Evolutionary conservation across 768 basidiomycete genomes (phyloP).

Genomic region (Mycena capillaripes): DNA sequence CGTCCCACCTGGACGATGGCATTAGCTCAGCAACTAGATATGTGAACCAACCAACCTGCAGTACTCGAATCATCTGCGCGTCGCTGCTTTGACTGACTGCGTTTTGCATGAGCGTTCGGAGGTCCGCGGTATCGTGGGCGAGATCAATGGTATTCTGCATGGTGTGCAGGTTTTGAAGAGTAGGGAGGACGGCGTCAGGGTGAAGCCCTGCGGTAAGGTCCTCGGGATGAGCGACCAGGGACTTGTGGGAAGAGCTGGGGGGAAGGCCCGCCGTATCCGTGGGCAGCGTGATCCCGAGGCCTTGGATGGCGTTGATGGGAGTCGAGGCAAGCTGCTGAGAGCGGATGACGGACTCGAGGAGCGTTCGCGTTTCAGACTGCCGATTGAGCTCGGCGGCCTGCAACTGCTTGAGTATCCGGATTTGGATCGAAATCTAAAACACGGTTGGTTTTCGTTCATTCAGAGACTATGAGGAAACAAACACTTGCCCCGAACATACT

Average conservation of each 20-base stretch:
- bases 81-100: conserved; percentile 59
- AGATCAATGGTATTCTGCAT: conserved; percentile 52
- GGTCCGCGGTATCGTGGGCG: conserved; percentile 51
- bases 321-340: conserved; percentile 20
- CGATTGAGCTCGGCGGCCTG: conserved; percentile 59
- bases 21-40: not conserved
- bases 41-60: conserved; percentile 49
- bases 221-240: conserved; percentile 19
- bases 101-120: conserved; percentile 50
- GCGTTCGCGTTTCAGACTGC: conserved; percentile 53
- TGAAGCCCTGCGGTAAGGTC: conserved; percentile 8
- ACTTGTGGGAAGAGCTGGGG: conserved; percentile 37
- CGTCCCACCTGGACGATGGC: conserved; percentile 49
- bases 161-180: conserved; percentile 32
- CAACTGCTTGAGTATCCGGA: conserved; percentile 67
- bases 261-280: conserved; percentile 32
- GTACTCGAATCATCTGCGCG: conserved; percentile 56
- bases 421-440: conserved; percentile 55
- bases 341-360: conserved; percentile 47
- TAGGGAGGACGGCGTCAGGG: conserved; percentile 34
- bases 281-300: conserved; percentile 32
- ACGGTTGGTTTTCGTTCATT: not conserved
- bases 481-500: conserved; percentile 66
- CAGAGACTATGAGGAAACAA: not conserved
- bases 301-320: conserved; percentile 22